phyloP scores from a whole-genome alignment of 345 rosid genomes.

The Orychophragmus violaceus region DNA sequence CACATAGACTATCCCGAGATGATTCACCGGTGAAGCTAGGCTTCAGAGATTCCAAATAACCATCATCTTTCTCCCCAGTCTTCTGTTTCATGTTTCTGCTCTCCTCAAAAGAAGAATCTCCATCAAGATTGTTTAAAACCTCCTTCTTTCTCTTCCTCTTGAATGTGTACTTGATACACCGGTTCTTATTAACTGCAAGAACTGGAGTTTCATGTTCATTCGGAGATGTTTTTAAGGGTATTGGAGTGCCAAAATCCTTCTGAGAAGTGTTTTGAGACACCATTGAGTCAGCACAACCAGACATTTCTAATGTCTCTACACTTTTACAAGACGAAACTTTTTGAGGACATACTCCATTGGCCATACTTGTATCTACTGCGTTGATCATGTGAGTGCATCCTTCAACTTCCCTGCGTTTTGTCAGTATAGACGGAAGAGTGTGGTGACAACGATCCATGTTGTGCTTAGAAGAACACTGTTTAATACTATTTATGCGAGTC shows the following conservation, averaged over 20 bases:
- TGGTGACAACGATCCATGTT: conserved; percentile 42
- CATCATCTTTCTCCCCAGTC: conserved; percentile 38
- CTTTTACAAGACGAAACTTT: neutral
- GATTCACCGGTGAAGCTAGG: conserved; percentile 44
- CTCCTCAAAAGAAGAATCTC: conserved; percentile 37
- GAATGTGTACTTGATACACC: conserved; percentile 68
- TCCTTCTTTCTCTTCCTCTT: conserved; percentile 74
- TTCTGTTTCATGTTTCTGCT: conserved; percentile 26
- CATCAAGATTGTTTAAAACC: conserved; percentile 43
- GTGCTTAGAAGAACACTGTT: conserved; percentile 39
- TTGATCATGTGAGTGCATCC: conserved; percentile 59
- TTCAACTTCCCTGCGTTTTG: conserved; percentile 57
- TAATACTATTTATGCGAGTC: conserved; percentile 25
- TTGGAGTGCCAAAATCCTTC: conserved; percentile 16
- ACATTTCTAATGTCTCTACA: conserved; percentile 3
- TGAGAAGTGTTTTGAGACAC: conserved; percentile 16
- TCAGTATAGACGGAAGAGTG: conserved; percentile 62
- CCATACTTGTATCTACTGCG: conserved; percentile 41
- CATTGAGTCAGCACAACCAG: conserved; percentile 6
- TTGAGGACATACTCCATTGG: conserved; percentile 6
- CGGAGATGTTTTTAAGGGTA: conserved; percentile 20
- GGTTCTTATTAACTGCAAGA: conserved; percentile 31
- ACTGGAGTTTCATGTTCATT: conserved; percentile 22
- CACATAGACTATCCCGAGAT: conserved; percentile 31
- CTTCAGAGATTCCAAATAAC: conserved; percentile 36